Conservation (phyloP, 768 basidiomycete species). For the Mycena sanguinolenta region DNA sequence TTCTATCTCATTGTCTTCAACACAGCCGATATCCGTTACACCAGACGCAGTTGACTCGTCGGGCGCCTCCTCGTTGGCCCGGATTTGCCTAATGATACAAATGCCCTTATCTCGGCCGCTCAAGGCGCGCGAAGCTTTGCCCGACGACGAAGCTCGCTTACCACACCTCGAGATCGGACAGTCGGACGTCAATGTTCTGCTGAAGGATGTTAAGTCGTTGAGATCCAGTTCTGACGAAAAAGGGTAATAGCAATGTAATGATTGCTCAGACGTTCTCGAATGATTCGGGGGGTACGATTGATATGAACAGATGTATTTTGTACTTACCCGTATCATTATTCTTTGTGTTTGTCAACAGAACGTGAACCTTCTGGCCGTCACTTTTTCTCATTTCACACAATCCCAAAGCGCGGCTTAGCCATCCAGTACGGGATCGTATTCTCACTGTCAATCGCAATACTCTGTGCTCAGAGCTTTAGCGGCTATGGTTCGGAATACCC, state of each 20-base stretch:
- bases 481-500: too few species aligned
- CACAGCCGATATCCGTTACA: constrained; percentile 29
- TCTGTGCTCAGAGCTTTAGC: too few species aligned
- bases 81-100: constrained; percentile 21
- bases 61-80: constrained; percentile 19
- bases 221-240: constrained; percentile 6
- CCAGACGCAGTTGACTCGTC: constrained; percentile 10
- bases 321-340: background rate
- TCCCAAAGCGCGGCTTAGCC: too few species aligned
- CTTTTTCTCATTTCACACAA: too few species aligned
- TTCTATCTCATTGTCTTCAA: background rate
- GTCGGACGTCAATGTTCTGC: background rate
- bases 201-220: constrained; percentile 12
- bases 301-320: background rate
- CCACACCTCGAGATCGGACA: constrained; percentile 26
- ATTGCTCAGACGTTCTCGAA: background rate
- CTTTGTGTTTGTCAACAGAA: too few species aligned
- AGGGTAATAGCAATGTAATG: constrained; percentile 8
- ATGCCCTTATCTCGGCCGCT: constrained; percentile 23
- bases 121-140: background rate
- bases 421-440: too few species aligned
- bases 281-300: background rate
- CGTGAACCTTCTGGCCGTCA: too few species aligned
- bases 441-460: too few species aligned
- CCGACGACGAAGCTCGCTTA: constrained; percentile 20